Evolutionary conservation across 805 yeast genomes (phyloP).

Genomic region (Lipomyces spencermartinsiae): DNA sequence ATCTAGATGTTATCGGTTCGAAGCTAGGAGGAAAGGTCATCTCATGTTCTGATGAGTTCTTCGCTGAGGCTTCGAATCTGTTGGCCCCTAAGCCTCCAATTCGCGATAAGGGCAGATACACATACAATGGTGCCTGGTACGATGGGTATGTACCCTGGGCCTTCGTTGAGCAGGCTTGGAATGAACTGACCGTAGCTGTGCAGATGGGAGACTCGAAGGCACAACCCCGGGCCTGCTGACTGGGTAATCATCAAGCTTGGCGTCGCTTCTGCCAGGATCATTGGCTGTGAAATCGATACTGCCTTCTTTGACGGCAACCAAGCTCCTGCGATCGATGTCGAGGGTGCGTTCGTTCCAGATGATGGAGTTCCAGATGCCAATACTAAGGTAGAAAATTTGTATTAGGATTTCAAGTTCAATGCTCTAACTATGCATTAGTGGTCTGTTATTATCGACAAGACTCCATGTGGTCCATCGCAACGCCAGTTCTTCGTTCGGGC

Average conservation of each 20-base stretch:
- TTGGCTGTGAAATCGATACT: slow-evolving; percentile 91
- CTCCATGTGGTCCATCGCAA: slow-evolving; percentile 89
- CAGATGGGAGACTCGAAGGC: slow-evolving; percentile 93
- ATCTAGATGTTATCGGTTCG: slow-evolving; percentile 75
- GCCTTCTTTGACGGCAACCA: slow-evolving; percentile 95
- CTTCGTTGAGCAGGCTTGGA: not conserved
- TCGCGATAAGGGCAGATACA: slow-evolving; percentile 55
- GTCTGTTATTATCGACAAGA: slow-evolving; percentile 71
- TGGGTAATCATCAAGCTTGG: slow-evolving; percentile 88
- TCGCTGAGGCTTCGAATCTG: slow-evolving; percentile 88
- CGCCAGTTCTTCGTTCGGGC: slow-evolving; percentile 79
- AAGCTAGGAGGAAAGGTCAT: slow-evolving; percentile 80
- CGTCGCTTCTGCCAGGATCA: slow-evolving; percentile 75
- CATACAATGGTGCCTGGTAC: slow-evolving; percentile 87
- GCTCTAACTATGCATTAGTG: slow-evolving; percentile 52
- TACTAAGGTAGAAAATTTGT: slow-evolving; percentile 22
- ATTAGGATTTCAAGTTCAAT: not conserved
- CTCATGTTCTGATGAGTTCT: slow-evolving; percentile 86
- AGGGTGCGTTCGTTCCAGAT: slow-evolving; percentile 52
- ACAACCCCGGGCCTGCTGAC: slow-evolving; percentile 81
- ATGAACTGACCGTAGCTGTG: not conserved
- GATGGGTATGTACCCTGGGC: slow-evolving; percentile 63
- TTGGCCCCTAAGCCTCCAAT: slow-evolving; percentile 82
- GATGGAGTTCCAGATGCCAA: slow-evolving; percentile 47
- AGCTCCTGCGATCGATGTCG: slow-evolving; percentile 88